Conservation (phyloP, 768 basidiomycete genomes). For the Termitomyces sp. region DNA sequence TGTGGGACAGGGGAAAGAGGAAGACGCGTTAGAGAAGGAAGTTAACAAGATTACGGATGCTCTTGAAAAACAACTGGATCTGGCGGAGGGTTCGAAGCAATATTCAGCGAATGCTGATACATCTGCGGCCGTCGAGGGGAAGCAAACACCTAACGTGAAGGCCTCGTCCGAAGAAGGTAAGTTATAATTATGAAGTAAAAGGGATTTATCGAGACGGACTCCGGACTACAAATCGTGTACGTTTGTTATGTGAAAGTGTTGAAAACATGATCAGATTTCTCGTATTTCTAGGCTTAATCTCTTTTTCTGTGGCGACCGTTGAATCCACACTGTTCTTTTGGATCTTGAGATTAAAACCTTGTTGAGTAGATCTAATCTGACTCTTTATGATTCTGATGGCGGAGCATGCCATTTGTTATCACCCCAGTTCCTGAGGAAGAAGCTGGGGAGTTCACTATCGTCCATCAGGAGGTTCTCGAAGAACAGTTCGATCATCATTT, state of each 20-base stretch:
- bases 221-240: not conserved
- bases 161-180: not conserved
- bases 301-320: not conserved
- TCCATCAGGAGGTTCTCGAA: not conserved
- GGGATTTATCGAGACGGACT: not conserved
- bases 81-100: not conserved
- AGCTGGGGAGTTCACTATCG: not conserved
- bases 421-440: not conserved
- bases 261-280: not conserved
- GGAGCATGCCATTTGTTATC: not conserved
- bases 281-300: not conserved
- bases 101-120: not conserved
- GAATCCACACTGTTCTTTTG: not conserved
- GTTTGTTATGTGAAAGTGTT: not conserved
- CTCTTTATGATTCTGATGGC: not conserved
- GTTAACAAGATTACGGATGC: slow-evolving; percentile 28
- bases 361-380: not conserved
- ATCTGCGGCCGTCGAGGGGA: not conserved
- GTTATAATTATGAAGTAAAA: not conserved
- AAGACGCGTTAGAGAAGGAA: slow-evolving; percentile 21
- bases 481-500: no score
- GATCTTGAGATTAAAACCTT: not conserved
- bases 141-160: not conserved
- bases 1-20: slow-evolving; percentile 6
- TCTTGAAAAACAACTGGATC: slow-evolving; percentile 23